phyloP scores from a whole-genome alignment of 2,329 filamentous ascomycete genomes.

The Boeremia exigua region DNA sequence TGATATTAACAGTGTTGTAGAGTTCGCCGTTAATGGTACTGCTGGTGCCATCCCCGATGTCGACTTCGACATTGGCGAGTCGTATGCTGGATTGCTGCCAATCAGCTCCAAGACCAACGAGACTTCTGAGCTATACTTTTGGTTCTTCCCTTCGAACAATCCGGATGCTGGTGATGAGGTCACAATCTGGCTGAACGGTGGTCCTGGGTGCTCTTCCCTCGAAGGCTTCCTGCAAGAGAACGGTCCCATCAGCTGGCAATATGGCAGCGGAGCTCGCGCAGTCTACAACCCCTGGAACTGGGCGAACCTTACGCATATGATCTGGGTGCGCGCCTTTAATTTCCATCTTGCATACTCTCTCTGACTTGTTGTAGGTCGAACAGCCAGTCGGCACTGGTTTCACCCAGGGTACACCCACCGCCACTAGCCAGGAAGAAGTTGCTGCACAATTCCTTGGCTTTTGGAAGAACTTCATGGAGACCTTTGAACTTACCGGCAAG shows the following conservation, averaged over 20 bases:
- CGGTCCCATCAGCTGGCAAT: constrained; percentile 55
- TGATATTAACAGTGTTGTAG: constrained; percentile 24
- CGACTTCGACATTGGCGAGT: constrained; percentile 53
- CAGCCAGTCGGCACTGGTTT: constrained; percentile 74
- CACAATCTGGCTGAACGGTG: constrained; percentile 55
- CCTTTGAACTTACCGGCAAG: constrained; percentile 69
- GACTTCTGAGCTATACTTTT: constrained; percentile 59
- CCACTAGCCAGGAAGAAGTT: constrained; percentile 70
- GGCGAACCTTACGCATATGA: too few relatives aligned
- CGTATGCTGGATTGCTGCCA: constrained; percentile 58
- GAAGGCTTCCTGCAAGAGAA: constrained; percentile 59
- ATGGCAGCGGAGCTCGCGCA: constrained; percentile 45
- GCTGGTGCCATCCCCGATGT: constrained; percentile 55
- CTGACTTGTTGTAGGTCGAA: constrained; percentile 79
- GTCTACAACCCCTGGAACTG: constrained; percentile 54
- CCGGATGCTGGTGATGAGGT: constrained; percentile 57
- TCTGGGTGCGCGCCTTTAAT: too few relatives aligned
- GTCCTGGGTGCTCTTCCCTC: constrained; percentile 56
- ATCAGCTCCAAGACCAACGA: constrained; percentile 57
- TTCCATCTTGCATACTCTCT: constrained; percentile 51
- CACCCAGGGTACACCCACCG: constrained; percentile 67
- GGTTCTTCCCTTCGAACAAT: constrained; percentile 62
- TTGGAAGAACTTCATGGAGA: constrained; percentile 77
- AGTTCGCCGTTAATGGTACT: constrained; percentile 47
- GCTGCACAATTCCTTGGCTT: constrained; percentile 77